These are phyloP conservation scores for Echinochloa phyllopogon DNA, from an alignment of 176 grass and related monocot species.

Conservation along the genomic window DNA sequence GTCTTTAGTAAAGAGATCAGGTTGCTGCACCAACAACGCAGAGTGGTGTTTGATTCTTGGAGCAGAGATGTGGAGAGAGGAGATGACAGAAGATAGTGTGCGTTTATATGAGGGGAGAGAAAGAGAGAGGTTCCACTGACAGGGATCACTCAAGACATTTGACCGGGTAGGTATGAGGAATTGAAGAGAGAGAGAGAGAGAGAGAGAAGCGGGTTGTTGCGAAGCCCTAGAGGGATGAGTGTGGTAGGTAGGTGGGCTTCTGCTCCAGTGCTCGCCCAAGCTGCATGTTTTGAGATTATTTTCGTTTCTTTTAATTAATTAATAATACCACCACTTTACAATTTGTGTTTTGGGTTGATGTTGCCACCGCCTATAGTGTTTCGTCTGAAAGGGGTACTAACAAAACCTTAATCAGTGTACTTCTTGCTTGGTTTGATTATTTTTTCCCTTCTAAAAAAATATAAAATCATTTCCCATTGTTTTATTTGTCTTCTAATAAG, in stretches of 20 bases:
- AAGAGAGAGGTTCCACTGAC: slow-evolving; percentile 3
- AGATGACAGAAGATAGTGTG: not conserved
- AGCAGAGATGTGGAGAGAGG: not conserved
- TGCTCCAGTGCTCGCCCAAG: not conserved
- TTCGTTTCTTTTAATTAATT: not conserved
- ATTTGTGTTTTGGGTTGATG: not conserved
- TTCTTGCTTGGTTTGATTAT: not conserved
- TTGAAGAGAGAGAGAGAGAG: not conserved
- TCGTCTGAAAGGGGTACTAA: too few species aligned
- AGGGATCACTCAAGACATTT: slow-evolving; percentile 49
- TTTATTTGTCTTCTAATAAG: not conserved
- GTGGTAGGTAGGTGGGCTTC: slow-evolving; percentile 53
- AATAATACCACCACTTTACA: not conserved
- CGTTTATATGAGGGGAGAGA: slow-evolving; percentile 16
- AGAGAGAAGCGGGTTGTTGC: slow-evolving; percentile 40
- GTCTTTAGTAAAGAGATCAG: not conserved
- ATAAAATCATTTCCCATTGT: not conserved
- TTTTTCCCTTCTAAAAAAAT: not conserved
- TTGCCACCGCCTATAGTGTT: not conserved
- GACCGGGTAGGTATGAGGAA: slow-evolving; percentile 63
- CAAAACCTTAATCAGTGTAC: not conserved
- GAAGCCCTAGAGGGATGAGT: slow-evolving; percentile 44
- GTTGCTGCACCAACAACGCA: not conserved
- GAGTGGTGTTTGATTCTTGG: not conserved
- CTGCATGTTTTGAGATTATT: not conserved